Evolutionary conservation across 345 rosid species (phyloP).

Genomic region (Combretum micranthum): DNA sequence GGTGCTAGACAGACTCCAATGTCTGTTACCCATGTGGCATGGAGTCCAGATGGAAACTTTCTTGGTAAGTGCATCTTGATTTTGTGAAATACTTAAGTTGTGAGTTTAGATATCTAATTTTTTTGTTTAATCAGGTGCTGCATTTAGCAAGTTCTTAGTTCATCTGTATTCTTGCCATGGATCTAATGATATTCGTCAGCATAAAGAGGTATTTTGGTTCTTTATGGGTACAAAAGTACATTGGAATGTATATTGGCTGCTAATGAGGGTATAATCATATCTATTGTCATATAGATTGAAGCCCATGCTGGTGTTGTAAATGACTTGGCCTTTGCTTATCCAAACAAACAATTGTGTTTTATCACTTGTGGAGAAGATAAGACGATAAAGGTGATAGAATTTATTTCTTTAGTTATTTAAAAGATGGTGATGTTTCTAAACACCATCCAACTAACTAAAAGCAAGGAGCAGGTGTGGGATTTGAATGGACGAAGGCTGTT

Average conservation of each 20-base stretch:
- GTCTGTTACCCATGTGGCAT: slow-evolving; percentile 54
- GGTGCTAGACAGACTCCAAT: slow-evolving; percentile 30
- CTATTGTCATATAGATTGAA: slow-evolving; percentile 37
- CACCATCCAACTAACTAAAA: not conserved
- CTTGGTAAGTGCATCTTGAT: slow-evolving; percentile 17
- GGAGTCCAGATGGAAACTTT: slow-evolving; percentile 65
- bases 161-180: slow-evolving; percentile 22
- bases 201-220: slow-evolving; percentile 20
- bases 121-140: slow-evolving; percentile 20
- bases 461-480: slow-evolving; percentile 28
- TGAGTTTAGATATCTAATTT: not conserved
- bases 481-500: slow-evolving; percentile 23
- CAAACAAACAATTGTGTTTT: slow-evolving; percentile 40
- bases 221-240: too few species aligned
- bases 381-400: slow-evolving; percentile 37
- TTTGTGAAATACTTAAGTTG: not conserved
- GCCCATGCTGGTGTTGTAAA: slow-evolving; percentile 63
- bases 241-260: not conserved
- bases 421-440: not conserved
- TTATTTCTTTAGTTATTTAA: not conserved
- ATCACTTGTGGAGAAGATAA: slow-evolving; percentile 70
- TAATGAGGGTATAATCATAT: not conserved
- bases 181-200: slow-evolving; percentile 20
- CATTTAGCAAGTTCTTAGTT: slow-evolving; percentile 25
- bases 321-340: slow-evolving; percentile 54